phyloP scores from a whole-genome alignment of 2,329 filamentous ascomycete genomes.

The Cordyceps fumosorosea region DNA sequence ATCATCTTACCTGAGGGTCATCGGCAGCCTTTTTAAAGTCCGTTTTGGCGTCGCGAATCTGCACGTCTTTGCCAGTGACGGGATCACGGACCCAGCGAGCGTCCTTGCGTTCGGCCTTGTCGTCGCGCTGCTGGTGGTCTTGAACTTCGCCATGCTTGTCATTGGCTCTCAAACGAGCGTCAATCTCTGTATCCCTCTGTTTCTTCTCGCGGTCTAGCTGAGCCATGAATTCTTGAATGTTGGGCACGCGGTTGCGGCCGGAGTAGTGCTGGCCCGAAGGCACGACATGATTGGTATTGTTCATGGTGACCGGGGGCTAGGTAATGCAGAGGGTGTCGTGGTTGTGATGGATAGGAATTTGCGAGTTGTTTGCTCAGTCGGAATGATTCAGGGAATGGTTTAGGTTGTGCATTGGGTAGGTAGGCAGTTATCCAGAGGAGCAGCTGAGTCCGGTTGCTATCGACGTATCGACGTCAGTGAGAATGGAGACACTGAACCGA shows the following conservation, averaged over 20 bases:
- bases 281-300: slow-evolving; percentile 32
- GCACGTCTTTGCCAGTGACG: slow-evolving; percentile 76
- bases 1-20: slow-evolving; percentile 55
- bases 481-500: too few species aligned
- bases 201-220: slow-evolving; percentile 74
- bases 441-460: too few species aligned
- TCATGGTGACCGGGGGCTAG: slow-evolving; percentile 24
- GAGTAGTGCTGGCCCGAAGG: slow-evolving; percentile 67
- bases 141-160: slow-evolving; percentile 30
- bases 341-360: background rate
- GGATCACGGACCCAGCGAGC: slow-evolving; percentile 80
- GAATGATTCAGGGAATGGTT: background rate
- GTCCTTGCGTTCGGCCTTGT: slow-evolving; percentile 31
- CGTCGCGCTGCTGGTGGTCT: slow-evolving; percentile 35
- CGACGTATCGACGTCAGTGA: too few species aligned
- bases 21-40: slow-evolving; percentile 62
- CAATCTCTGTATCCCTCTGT: slow-evolving; percentile 64
- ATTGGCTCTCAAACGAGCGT: slow-evolving; percentile 43
- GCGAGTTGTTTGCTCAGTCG: background rate
- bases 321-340: background rate
- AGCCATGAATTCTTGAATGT: slow-evolving; percentile 76
- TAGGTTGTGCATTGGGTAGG: too few species aligned
- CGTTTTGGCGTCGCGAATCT: slow-evolving; percentile 74
- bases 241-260: slow-evolving; percentile 76
- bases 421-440: too few species aligned